Percentiles rank a stretch among this genome's conserved stretches.
These are phyloP conservation scores for Lepiota brunneoincarnata DNA, from an alignment of 768 basidiomycete species.

Conservation along the genomic window DNA sequence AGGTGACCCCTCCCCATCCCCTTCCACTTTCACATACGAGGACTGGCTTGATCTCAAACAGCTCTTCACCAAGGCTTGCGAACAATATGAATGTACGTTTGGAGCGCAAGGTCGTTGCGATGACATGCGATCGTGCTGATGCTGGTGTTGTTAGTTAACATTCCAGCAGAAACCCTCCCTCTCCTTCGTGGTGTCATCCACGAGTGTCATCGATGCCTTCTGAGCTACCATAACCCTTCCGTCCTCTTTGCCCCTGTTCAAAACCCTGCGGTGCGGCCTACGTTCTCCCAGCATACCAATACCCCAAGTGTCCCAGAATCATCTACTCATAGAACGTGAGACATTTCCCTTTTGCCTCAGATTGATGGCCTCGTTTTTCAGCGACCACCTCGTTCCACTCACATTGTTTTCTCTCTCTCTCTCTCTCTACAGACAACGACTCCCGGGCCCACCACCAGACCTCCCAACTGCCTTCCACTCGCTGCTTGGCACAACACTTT, in stretches of 20 bases:
- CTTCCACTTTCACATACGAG: slow-evolving; percentile 23
- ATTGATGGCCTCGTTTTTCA: neutral
- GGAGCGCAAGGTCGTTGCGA: neutral
- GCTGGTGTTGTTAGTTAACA: slow-evolving; percentile 31
- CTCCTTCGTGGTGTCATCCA: slow-evolving; percentile 63
- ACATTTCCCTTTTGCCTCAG: neutral
- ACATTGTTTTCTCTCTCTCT: slow-evolving; percentile 1
- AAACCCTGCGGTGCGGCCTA: slow-evolving; percentile 3
- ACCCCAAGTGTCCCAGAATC: neutral
- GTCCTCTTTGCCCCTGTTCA: slow-evolving; percentile 35
- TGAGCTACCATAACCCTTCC: slow-evolving; percentile 54
- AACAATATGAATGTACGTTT: slow-evolving; percentile 56
- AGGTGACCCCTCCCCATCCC: slow-evolving; percentile 10
- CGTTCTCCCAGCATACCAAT: neutral
- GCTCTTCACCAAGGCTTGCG: slow-evolving; percentile 52
- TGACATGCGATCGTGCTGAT: neutral
- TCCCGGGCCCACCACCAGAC: slow-evolving; percentile 39
- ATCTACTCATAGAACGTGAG: slow-evolving; percentile 1
- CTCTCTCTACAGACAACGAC: slow-evolving; percentile 12
- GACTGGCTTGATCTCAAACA: slow-evolving; percentile 73
- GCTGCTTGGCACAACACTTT: slow-evolving; percentile 61
- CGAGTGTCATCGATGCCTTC: slow-evolving; percentile 64
- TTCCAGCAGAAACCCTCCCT: slow-evolving; percentile 46
- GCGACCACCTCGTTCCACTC: neutral
- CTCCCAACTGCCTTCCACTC: slow-evolving; percentile 66